Conservation (phyloP, 2,329 filamentous ascomycete genomes). For the Daldinia sp. region DNA sequence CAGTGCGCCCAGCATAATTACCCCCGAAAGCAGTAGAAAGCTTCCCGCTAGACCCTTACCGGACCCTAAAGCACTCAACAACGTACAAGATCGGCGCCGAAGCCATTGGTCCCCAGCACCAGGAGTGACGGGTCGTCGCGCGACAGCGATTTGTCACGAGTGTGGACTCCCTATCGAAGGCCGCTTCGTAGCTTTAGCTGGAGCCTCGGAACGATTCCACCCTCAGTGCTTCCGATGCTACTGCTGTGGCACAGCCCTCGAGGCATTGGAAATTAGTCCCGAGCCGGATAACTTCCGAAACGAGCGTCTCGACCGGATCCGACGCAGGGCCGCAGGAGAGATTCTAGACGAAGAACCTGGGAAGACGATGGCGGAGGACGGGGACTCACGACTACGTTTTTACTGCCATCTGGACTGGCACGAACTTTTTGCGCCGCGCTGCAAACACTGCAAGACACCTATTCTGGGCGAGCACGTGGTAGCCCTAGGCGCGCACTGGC, state of each 20-base stretch:
- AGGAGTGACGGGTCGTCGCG: slow-evolving; percentile 53
- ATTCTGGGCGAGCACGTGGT: slow-evolving; percentile 96
- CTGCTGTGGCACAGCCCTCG: slow-evolving; percentile 84
- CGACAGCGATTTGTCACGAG: slow-evolving; percentile 80
- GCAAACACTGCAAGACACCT: slow-evolving; percentile 94
- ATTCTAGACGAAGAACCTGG: slow-evolving; percentile 68
- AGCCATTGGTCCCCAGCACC: slow-evolving; percentile 69
- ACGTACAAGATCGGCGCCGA: slow-evolving; percentile 52
- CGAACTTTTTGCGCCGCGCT: slow-evolving; percentile 89
- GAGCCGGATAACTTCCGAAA: slow-evolving; percentile 79
- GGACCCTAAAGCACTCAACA: slow-evolving; percentile 52
- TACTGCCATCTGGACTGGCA: slow-evolving; percentile 99
- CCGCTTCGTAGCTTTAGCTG: slow-evolving; percentile 84
- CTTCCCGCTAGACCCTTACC: slow-evolving; percentile 57
- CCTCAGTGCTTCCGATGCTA: slow-evolving; percentile 93
- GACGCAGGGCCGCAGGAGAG: slow-evolving; percentile 65
- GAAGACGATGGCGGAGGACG: slow-evolving; percentile 73
- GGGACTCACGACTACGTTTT: slow-evolving; percentile 79
- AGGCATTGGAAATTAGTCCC: slow-evolving; percentile 95
- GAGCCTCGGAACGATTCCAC: slow-evolving; percentile 80
- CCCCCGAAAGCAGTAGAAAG: slow-evolving; percentile 50
- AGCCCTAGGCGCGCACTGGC: slow-evolving; percentile 94
- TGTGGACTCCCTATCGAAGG: slow-evolving; percentile 88
- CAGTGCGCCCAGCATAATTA: slow-evolving; percentile 53
- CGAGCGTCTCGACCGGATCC: slow-evolving; percentile 78